Percentiles rank a stretch among this genome's conserved stretches.
These are phyloP conservation scores for Coemansia furcata DNA, from an alignment of 192 early-diverging fungal genomes.

Conservation along the genomic window DNA sequence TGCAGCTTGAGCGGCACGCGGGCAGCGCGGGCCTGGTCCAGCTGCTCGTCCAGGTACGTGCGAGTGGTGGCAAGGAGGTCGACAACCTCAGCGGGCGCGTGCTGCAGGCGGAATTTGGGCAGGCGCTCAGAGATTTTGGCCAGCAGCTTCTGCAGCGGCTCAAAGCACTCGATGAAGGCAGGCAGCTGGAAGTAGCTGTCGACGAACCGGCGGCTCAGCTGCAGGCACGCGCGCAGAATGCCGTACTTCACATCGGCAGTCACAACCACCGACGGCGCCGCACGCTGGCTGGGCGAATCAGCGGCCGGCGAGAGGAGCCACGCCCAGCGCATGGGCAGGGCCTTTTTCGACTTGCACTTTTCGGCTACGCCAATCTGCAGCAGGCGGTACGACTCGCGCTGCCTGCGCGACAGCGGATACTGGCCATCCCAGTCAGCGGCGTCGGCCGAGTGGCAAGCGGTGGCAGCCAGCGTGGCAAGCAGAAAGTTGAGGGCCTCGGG, in stretches of 20 bases:
- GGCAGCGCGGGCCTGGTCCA: constrained; percentile 51
- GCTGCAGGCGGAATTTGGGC: constrained; percentile 30
- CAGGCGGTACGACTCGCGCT: constrained; percentile 26
- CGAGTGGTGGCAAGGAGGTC: constrained; percentile 13
- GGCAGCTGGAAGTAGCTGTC: constrained; percentile 59
- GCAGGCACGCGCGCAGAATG: constrained; percentile 21
- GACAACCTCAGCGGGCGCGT: constrained; percentile 17
- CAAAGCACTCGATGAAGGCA: constrained; percentile 66
- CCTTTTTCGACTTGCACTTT: constrained; percentile 4
- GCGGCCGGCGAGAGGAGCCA: constrained; percentile 11
- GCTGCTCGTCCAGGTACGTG: constrained; percentile 51
- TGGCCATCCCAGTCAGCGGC: constrained; percentile 23
- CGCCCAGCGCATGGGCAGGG: constrained; percentile 26
- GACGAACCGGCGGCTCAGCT: constrained; percentile 17
- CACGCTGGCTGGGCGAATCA: background rate
- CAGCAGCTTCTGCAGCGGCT: constrained; percentile 24
- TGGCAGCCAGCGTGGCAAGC: constrained; percentile 27
- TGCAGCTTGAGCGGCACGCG: constrained; percentile 81
- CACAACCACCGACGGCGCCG: background rate
- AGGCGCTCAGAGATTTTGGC: constrained; percentile 20
- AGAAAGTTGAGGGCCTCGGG: constrained; percentile 74
- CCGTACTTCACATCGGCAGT: constrained; percentile 20
- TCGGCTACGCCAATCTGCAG: constrained; percentile 5
- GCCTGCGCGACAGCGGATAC: constrained; percentile 29
- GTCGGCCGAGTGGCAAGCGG: constrained; percentile 16